Evolutionary conservation across 1,139 yeast genomes (phyloP), one percentile per base, ranked within the genome.

Genomic region (Lodderomyces parapsilosis): DNA sequence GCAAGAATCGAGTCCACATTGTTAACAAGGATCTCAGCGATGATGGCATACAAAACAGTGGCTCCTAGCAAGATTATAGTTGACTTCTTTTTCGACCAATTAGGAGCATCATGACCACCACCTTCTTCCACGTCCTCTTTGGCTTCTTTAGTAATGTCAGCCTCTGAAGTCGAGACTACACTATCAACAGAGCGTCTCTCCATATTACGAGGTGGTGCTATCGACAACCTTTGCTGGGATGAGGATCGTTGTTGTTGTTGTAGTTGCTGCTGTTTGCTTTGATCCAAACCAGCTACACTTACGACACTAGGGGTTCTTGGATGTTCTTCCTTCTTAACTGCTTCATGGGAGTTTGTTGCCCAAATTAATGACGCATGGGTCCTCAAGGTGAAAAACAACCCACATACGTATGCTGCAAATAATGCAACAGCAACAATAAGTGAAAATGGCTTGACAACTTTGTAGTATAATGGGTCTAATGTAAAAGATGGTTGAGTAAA

Each of bases 331-430:
- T 39, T 43, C 36, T 43, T 48, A 19, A 33, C 55, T 7, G 53
- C 52, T 43, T 71, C 77, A 43, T 72, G 76, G 1, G 71, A 65
- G 40, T 56, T 66, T 11, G 77, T 80, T 41, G 91, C 89, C 99
- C 99, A 94, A 51, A 93, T 94, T 63, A 90, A 73, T 1, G 96
- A 93, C 0, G 99, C 99, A 63, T 93, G 99, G 0, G 99, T 93
- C 54, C 96, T 78, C 56, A 93, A 74, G 0, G 99, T 93, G 62
- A 93, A 93, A 78, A 89, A 84, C 41, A 93, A 69, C 1, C 99
- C 98, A 63, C 91, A 84, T n/a, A 81, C 77, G 58, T 93, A 93
- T 0, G 96, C 93, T 13, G 87, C 67, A 58, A 91, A 89, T 41
- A 93, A 73, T 7, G 90, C 80, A 25, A 84, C 54, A 0, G 96